Percentiles rank a stretch among this genome's conserved stretches.
Evolutionary conservation across 106 monocot genomes (phyloP).

Genomic region (Hemerocallis citrina): DNA sequence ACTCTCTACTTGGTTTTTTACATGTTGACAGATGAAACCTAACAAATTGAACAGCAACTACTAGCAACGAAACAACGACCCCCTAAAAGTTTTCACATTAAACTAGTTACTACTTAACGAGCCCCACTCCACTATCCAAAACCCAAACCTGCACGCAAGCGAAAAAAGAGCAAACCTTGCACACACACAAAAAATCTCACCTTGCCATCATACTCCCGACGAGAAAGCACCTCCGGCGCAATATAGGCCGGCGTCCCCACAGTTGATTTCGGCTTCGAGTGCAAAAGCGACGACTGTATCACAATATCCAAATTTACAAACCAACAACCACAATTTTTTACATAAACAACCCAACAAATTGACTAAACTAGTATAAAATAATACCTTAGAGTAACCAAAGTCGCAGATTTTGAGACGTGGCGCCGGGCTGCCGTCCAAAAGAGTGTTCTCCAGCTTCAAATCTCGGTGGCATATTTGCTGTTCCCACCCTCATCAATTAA

Average conservation of each 20-base stretch:
- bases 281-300: conserved; percentile 62
- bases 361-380: neutral
- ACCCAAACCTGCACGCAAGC: conserved; percentile 3
- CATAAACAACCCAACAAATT: neutral
- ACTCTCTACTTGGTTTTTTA: too few species aligned
- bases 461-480: conserved; percentile 95
- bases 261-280: conserved; percentile 77
- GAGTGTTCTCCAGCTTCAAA: conserved; percentile 85
- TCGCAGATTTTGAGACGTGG: conserved; percentile 93
- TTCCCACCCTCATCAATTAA: neutral
- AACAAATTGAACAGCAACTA: too few species aligned
- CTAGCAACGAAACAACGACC: too few species aligned
- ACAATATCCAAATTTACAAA: conserved; percentile 2
- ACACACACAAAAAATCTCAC: conserved; percentile 17
- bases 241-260: conserved; percentile 95
- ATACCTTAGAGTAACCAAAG: conserved; percentile 89
- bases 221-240: conserved; percentile 78
- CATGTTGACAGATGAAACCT: too few species aligned
- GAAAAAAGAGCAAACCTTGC: neutral
- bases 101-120: too few species aligned
- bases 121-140: neutral
- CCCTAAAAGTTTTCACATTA: too few species aligned
- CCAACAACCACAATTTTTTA: neutral
- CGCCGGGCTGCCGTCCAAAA: conserved; percentile 74
- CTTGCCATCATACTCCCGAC: conserved; percentile 83